phyloP scores from a whole-genome alignment of 176 grass and related monocot species.

The Otatea glauca region DNA sequence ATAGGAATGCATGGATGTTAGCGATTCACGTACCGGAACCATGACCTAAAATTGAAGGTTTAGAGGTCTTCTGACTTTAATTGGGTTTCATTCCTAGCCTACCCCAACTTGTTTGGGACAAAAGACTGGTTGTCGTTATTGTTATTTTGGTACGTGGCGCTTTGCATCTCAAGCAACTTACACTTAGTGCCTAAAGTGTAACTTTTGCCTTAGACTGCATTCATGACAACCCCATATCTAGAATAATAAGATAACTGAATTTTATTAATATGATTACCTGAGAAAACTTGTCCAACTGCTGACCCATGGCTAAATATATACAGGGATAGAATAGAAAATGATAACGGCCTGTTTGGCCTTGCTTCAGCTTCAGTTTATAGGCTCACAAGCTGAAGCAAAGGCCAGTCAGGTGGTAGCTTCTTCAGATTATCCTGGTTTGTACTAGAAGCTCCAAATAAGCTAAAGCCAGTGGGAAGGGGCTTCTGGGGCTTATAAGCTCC shows the following conservation, averaged over 20 bases:
- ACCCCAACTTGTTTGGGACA: no score
- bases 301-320: background rate
- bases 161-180: background rate
- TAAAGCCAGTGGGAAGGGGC: background rate
- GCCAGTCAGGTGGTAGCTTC: background rate
- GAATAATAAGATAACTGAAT: background rate
- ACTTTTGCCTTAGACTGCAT: background rate
- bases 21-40: no score
- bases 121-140: no score
- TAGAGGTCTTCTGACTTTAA: no score
- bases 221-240: background rate
- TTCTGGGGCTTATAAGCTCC: background rate
- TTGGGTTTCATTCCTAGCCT: no score
- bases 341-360: background rate
- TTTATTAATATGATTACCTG: background rate
- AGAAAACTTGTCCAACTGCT: background rate
- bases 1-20: no score
- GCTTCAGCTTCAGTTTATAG: background rate
- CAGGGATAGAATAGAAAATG: slow-evolving; percentile 12
- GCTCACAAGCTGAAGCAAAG: background rate
- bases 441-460: background rate
- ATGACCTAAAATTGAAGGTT: no score
- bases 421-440: background rate
- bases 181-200: background rate
- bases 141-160: background rate